These are phyloP conservation scores for Aspergillus hiratsukae DNA, from an alignment of 2,329 filamentous ascomycete species.

Conservation along the genomic window DNA sequence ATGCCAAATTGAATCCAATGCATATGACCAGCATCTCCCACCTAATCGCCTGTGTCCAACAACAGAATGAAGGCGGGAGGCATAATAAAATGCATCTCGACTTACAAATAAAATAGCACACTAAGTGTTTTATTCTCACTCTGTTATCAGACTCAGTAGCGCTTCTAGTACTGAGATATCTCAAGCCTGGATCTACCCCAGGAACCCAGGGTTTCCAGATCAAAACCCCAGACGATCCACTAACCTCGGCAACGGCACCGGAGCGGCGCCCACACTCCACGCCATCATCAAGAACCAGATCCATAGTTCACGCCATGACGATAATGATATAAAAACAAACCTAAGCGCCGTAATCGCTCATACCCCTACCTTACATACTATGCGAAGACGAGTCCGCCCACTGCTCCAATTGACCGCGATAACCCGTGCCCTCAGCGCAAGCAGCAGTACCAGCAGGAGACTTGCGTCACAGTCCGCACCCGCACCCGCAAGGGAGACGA, in stretches of 20 bases:
- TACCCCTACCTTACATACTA: neutral
- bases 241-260: neutral
- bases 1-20: neutral
- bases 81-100: no score
- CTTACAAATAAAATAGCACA: no score
- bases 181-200: neutral
- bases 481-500: conserved; percentile 3
- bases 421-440: conserved; percentile 6
- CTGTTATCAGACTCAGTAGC: no score
- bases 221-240: neutral
- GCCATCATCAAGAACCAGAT: neutral
- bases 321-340: neutral
- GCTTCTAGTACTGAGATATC: no score
- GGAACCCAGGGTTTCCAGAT: neutral
- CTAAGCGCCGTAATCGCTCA: neutral
- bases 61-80: no score
- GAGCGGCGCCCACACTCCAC: neutral
- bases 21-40: neutral
- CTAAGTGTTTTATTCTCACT: no score
- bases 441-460: neutral
- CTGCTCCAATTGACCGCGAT: neutral
- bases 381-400: neutral
- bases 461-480: neutral
- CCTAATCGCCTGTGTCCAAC: neutral
- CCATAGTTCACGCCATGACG: neutral